These are phyloP conservation scores for Glaciozyma antarctica DNA, from an alignment of 768 basidiomycete species.

Conservation along the genomic window DNA sequence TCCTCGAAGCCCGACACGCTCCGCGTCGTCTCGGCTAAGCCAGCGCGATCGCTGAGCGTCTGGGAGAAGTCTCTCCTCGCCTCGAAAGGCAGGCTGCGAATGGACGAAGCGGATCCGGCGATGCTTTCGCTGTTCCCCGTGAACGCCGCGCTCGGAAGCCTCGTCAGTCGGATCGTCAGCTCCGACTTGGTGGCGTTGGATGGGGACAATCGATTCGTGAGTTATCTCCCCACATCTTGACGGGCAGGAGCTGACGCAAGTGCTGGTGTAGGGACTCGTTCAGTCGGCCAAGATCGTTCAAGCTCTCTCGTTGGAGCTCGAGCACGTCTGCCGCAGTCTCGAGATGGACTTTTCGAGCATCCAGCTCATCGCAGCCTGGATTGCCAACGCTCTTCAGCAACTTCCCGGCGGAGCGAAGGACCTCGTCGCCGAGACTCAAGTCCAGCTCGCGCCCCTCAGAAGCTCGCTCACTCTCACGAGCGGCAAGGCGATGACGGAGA, in stretches of 20 bases:
- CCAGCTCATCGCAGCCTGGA: slow-evolving; percentile 52
- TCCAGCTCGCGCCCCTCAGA: slow-evolving; percentile 42
- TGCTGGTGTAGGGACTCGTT: slow-evolving; percentile 4
- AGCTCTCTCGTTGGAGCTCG: slow-evolving; percentile 44
- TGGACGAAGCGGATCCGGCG: slow-evolving; percentile 25
- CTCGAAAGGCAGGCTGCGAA: slow-evolving; percentile 13
- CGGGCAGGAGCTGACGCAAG: too few species aligned
- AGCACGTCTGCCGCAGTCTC: slow-evolving; percentile 40
- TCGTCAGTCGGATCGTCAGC: slow-evolving; percentile 10
- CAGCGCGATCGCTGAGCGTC: slow-evolving; percentile 9
- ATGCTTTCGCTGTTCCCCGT: slow-evolving; percentile 21
- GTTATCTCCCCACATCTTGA: neutral
- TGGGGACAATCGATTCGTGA: too few species aligned
- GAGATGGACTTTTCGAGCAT: slow-evolving; percentile 59
- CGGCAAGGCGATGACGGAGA: slow-evolving; percentile 61
- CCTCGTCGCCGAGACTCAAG: slow-evolving; percentile 1
- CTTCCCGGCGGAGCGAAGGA: slow-evolving; percentile 6
- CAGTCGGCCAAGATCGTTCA: slow-evolving; percentile 38
- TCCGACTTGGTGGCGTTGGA: neutral
- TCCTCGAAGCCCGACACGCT: slow-evolving; percentile 4
- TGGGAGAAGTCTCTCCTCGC: slow-evolving; percentile 30
- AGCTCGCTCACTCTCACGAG: slow-evolving; percentile 51
- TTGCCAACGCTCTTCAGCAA: slow-evolving; percentile 45
- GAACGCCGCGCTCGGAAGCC: slow-evolving; percentile 1
- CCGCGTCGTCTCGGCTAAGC: slow-evolving; percentile 1